Evolutionary conservation across 2,329 filamentous ascomycete genomes (phyloP).

Genomic region (Sporothrix humicola): DNA sequence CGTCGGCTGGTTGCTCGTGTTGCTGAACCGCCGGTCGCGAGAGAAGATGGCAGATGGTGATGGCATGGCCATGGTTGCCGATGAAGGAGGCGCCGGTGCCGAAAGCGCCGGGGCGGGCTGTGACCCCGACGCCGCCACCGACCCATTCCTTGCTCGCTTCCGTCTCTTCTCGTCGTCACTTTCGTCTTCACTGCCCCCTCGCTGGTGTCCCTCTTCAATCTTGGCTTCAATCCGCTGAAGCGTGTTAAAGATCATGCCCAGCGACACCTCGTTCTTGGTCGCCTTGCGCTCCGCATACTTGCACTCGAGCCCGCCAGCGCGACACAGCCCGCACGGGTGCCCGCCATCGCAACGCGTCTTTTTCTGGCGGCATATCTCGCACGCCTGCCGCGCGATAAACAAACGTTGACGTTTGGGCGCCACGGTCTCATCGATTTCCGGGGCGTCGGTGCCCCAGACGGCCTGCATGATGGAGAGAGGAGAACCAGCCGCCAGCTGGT

Average conservation of each 20-base stretch:
- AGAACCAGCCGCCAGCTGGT: not conserved
- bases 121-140: not conserved
- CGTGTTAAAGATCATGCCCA: slow-evolving; percentile 60
- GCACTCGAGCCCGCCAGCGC: slow-evolving; percentile 55
- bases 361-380: slow-evolving; percentile 58
- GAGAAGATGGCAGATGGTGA: slow-evolving; percentile 19
- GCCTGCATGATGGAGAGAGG: slow-evolving; percentile 31
- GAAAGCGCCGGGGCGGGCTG: not conserved
- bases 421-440: slow-evolving; percentile 33
- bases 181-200: not conserved
- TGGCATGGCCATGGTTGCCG: not conserved
- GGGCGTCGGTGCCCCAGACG: slow-evolving; percentile 35
- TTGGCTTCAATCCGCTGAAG: slow-evolving; percentile 59
- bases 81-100: not conserved
- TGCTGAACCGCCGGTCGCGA: slow-evolving; percentile 22
- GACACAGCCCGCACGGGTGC: slow-evolving; percentile 59
- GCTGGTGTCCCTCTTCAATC: slow-evolving; percentile 48
- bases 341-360: slow-evolving; percentile 63
- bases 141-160: not conserved
- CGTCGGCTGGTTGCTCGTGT: not conserved
- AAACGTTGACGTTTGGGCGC: slow-evolving; percentile 38
- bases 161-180: slow-evolving; percentile 8
- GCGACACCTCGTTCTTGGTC: slow-evolving; percentile 61
- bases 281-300: slow-evolving; percentile 59
- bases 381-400: slow-evolving; percentile 48